Evolutionary conservation across 441 rosid genomes (phyloP), one percentile per base, ranked within the genome.

Genomic region (Populus hybrid): DNA sequence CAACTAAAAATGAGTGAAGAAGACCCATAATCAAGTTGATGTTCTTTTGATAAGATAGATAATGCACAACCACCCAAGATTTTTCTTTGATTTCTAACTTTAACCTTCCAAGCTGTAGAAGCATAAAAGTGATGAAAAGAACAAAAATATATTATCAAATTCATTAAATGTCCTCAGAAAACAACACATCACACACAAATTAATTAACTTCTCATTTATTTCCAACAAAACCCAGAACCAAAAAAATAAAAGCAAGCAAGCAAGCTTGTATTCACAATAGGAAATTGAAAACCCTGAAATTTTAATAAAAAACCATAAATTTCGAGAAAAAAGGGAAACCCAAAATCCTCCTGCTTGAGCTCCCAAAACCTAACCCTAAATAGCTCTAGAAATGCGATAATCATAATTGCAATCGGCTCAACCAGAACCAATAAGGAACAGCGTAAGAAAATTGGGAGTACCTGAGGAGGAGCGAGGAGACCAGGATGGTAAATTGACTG

Each of bases 401-500:
- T 12, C 28, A 67, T 50, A 64, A 21, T 3, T 14, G 30, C 23
- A 40, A 61, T 42, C 30, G 38, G 24, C 28, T 10, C 24, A 66
- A 20, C 66, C 70, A 11, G 34, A 14, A 18, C 8, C n/a, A 24
- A 42, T 7, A 36, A 36, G 10, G 10, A 36, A 36, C 8, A 24
- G 68, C 21, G 5, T 2, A 21, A 36, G 10, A 46, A 9, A 12
- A 18, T 40, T 67, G 77, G 18, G 12, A 32, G 74, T 28, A 94
- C 99, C 98, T 92, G 99, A 69, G 98, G 97, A 67, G 96, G 89
- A 77, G 97, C 95, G 67, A 97, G 87, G 77, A 94, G 97, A n/a
- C 98, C 98, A 0, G 98, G 98, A 80, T 96, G 99, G 76, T 93
- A 97, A 32, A 97, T 93, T 75, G 98, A 89, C 92, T 94, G 98